Base-by-base conservation (phyloP, 208 protist species). In the Trypanosoma mega region DNA sequence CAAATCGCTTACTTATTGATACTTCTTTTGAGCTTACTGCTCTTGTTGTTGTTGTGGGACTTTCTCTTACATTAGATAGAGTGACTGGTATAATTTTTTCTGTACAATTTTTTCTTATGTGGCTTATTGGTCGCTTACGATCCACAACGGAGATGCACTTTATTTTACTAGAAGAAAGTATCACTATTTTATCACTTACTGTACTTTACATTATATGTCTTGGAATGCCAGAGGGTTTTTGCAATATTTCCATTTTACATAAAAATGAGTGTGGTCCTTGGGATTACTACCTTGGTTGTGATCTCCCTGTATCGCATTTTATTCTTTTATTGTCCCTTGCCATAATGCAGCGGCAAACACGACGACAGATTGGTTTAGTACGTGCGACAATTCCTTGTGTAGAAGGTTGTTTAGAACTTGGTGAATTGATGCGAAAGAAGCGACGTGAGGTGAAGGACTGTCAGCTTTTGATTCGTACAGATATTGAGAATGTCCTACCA, bases 221-320 rank as follows among this genome's bases (percentile, higher is more conserved):
- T n/a, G 66, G 66, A 20, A 24, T 72, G 21, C 66, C 66, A 21
- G 31, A 56, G n/a, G 36, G 30, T 3, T 11, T 46, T 12, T 16
- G 29, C 16, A 1, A 4, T 41, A 16, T 59, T 56, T 26, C 39
- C 16, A 27, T 59, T 47, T n/a, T 56, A 20, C 57, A 65, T 23
- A 26, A 39, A 37, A 44, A 53, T 39, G 30, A 58, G 26, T 72
- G 66, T 50, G 18, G 14, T 20, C 0, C 36, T 27, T 65, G 55
- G 66, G 57, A 72, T 11, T 12, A 46, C 29, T 72, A 72, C 27
- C 44, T 48, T 41, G 66, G 66, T n/a, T 72, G 66, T 39, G 3
- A 39, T 7, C 57, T 64, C 29, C 57, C 57, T 20, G 16, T 48
- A 6, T 26, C 45, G 9, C 53, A 47, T n/a, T 65, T 57, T 57